phyloP scores from a whole-genome alignment of 2,329 filamentous ascomycete species.

The Claviceps capensis region DNA sequence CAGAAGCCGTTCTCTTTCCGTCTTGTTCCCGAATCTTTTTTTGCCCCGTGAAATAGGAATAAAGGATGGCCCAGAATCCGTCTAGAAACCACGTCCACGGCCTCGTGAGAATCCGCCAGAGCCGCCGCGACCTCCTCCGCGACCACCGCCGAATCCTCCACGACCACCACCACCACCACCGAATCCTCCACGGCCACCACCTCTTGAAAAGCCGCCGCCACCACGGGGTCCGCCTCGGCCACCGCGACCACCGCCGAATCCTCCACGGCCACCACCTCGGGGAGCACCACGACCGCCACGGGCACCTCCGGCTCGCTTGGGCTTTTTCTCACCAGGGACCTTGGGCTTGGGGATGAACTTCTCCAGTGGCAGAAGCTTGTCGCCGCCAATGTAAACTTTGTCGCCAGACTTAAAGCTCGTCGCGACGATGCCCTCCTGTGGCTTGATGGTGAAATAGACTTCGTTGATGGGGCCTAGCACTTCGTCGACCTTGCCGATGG shows the following conservation, averaged over 20 bases:
- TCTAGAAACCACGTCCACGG: constrained; percentile 20
- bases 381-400: constrained; percentile 90
- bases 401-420: constrained; percentile 90
- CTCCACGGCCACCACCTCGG: constrained; percentile 19
- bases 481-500: constrained; percentile 95
- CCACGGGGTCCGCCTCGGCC: constrained; percentile 10
- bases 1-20: background rate
- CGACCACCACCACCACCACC: constrained; percentile 17
- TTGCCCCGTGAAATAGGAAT: constrained; percentile 4
- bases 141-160: constrained; percentile 11
- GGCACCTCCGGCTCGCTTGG: constrained; percentile 46
- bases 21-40: background rate
- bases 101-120: constrained; percentile 29
- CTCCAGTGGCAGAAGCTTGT: constrained; percentile 90
- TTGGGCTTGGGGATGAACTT: constrained; percentile 96
- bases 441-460: constrained; percentile 97
- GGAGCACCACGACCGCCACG: constrained; percentile 11
- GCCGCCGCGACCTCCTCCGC: constrained; percentile 7
- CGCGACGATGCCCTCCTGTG: constrained; percentile 89
- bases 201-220: constrained; percentile 20
- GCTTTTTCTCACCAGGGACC: constrained; percentile 48
- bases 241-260: constrained; percentile 8
- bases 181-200: constrained; percentile 16
- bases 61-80: background rate
- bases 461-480: constrained; percentile 95